Evolutionary conservation across 371 early-diverging fungal genomes (phyloP).

Genomic region (Mucor plumbeus): DNA sequence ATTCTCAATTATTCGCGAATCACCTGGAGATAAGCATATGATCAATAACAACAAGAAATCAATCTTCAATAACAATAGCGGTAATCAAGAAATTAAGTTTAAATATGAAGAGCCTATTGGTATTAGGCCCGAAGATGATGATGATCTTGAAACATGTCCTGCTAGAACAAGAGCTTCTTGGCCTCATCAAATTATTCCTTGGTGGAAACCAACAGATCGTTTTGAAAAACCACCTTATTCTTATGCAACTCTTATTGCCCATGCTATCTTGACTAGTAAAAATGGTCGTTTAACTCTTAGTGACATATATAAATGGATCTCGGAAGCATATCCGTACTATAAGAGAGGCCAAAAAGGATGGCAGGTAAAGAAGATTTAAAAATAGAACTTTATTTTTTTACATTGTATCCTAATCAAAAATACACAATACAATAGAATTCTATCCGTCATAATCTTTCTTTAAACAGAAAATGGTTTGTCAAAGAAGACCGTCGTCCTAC

Average conservation of each 20-base stretch:
- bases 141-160: conserved; percentile 51
- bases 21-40: conserved; percentile 17
- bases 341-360: conserved; percentile 77
- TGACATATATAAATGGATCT: conserved; percentile 94
- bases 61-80: conserved; percentile 9
- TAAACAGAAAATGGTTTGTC: conserved; percentile 91
- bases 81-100: conserved; percentile 29
- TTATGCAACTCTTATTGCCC: conserved; percentile 91
- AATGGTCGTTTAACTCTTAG: conserved; percentile 82
- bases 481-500: conserved; percentile 86
- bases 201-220: conserved; percentile 52
- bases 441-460: conserved; percentile 97
- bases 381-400: neutral
- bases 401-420: too few relatives aligned
- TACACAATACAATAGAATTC: conserved; percentile 75
- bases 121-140: conserved; percentile 49
- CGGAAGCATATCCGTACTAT: conserved; percentile 79
- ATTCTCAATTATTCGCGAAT: conserved; percentile 36
- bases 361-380: conserved; percentile 66
- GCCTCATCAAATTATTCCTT: conserved; percentile 49
- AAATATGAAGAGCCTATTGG: conserved; percentile 47
- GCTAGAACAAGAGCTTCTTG: conserved; percentile 42
- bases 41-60: conserved; percentile 4
- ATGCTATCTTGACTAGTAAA: conserved; percentile 83
- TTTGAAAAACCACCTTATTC: conserved; percentile 85